These are phyloP conservation scores for Wickerhamomyces sp. DNA, from an alignment of 1,139 yeast species.

Conservation along the genomic window DNA sequence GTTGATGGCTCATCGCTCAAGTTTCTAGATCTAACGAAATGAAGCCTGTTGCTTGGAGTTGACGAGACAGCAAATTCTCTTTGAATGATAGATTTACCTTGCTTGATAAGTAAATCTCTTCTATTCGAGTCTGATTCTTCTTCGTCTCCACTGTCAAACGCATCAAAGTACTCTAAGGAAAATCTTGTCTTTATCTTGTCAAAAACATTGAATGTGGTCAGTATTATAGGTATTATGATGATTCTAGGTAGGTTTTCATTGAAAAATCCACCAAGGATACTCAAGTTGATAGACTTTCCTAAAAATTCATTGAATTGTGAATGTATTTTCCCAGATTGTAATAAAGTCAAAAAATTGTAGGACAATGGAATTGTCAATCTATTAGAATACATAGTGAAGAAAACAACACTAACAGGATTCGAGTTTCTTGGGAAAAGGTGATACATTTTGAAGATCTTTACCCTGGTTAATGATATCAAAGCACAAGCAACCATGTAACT, in stretches of 20 bases:
- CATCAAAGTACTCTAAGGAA: conserved; percentile 39
- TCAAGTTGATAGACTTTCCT: conserved; percentile 70
- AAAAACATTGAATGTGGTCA: conserved; percentile 66
- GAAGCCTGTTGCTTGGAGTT: not conserved
- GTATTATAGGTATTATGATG: conserved; percentile 58
- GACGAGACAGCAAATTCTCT: conserved; percentile 18
- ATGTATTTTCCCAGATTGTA: conserved; percentile 38
- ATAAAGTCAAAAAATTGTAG: conserved; percentile 69
- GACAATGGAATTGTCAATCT: conserved; percentile 79
- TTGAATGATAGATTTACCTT: conserved; percentile 23
- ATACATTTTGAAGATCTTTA: conserved; percentile 71
- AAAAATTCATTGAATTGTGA: conserved; percentile 48
- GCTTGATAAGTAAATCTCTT: conserved; percentile 17
- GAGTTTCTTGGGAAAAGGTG: conserved; percentile 67
- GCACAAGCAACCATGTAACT: conserved; percentile 68
- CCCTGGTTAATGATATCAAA: conserved; percentile 59
- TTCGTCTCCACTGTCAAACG: conserved; percentile 50
- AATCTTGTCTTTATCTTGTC: conserved; percentile 51
- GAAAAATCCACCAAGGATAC: conserved; percentile 68
- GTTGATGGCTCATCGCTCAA: conserved; percentile 1
- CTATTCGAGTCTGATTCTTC: conserved; percentile 10
- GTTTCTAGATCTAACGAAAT: not conserved
- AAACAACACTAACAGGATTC: conserved; percentile 70
- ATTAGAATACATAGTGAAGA: conserved; percentile 77
- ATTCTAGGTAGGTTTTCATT: conserved; percentile 75